Evolutionary conservation across 2,329 filamentous ascomycete genomes (phyloP).

Genomic region (Didymella keratinophila): DNA sequence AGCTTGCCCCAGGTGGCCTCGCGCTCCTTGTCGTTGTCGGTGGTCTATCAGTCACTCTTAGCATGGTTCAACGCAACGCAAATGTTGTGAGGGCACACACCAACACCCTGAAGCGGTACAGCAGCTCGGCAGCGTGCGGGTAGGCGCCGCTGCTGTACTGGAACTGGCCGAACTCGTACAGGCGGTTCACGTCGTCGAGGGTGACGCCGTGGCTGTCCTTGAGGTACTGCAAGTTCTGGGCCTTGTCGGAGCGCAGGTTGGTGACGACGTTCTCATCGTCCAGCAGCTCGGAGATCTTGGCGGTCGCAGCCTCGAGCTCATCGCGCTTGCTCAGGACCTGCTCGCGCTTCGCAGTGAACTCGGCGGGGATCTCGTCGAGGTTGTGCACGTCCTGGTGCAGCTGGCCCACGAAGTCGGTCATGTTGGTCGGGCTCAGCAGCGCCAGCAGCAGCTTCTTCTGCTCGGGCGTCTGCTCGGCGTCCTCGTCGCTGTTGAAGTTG

Average conservation of each 20-base stretch:
- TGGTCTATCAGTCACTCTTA: slow-evolving; percentile 63
- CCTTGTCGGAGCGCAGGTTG: slow-evolving; percentile 94
- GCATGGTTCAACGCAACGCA: neutral
- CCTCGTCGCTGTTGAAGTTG: slow-evolving; percentile 85
- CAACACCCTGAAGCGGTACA: slow-evolving; percentile 97
- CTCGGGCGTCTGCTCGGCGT: slow-evolving; percentile 76
- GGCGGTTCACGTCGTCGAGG: slow-evolving; percentile 91
- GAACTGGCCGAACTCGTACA: slow-evolving; percentile 96
- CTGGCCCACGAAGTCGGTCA: slow-evolving; percentile 96
- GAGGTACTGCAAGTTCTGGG: slow-evolving; percentile 96
- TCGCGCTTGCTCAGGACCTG: slow-evolving; percentile 84
- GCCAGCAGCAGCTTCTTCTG: slow-evolving; percentile 89
- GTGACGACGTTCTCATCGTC: slow-evolving; percentile 89
- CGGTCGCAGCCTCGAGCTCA: slow-evolving; percentile 84
- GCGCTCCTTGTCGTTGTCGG: slow-evolving; percentile 96
- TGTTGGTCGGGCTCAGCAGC: slow-evolving; percentile 96
- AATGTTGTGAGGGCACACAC: slow-evolving; percentile 32
- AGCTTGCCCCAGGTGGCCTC: slow-evolving; percentile 98
- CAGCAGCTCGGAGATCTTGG: slow-evolving; percentile 86
- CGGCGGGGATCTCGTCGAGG: slow-evolving; percentile 77
- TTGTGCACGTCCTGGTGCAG: slow-evolving; percentile 90
- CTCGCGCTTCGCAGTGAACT: slow-evolving; percentile 89
- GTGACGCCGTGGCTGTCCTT: slow-evolving; percentile 97
- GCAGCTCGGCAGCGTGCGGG: slow-evolving; percentile 83
- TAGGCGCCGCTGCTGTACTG: slow-evolving; percentile 98